phyloP scores from a whole-genome alignment of 1,284 basidiomycete genomes.

The Trichosporon ovoides region DNA sequence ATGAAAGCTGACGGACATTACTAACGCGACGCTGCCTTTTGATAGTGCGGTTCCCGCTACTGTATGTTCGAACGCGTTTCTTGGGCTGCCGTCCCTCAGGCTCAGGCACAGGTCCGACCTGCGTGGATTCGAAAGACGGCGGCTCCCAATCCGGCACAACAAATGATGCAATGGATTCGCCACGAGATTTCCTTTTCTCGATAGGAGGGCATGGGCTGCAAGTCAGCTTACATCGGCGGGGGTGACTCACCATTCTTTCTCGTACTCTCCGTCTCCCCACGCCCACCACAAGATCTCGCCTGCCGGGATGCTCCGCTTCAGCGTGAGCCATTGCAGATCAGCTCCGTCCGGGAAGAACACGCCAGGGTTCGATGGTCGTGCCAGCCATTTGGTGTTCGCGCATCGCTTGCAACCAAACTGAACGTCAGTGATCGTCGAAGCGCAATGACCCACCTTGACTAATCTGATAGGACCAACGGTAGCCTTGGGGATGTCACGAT shows the following conservation, averaged over 20 bases:
- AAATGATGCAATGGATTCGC: neutral
- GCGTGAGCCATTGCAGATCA: neutral
- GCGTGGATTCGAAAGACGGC: neutral
- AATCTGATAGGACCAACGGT: constrained; percentile 4
- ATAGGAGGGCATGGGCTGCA: neutral
- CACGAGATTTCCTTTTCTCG: neutral
- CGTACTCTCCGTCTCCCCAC: neutral
- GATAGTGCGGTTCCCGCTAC: neutral
- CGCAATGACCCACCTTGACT: neutral
- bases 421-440: neutral
- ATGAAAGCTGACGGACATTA: neutral
- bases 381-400: constrained; percentile 3
- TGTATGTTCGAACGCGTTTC: neutral
- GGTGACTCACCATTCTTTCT: constrained; percentile 1
- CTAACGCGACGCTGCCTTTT: neutral
- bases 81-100: neutral
- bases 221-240: neutral
- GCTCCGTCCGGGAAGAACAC: constrained; percentile 6
- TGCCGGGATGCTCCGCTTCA: neutral
- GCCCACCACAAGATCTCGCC: constrained; percentile 6
- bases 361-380: neutral
- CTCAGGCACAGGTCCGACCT: neutral
- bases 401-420: constrained; percentile 6
- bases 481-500: constrained; percentile 1
- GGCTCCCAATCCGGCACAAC: constrained; percentile 2